Evolutionary conservation across 1,284 basidiomycete genomes (phyloP).

Genomic region (Singerocomus inundabilis): DNA sequence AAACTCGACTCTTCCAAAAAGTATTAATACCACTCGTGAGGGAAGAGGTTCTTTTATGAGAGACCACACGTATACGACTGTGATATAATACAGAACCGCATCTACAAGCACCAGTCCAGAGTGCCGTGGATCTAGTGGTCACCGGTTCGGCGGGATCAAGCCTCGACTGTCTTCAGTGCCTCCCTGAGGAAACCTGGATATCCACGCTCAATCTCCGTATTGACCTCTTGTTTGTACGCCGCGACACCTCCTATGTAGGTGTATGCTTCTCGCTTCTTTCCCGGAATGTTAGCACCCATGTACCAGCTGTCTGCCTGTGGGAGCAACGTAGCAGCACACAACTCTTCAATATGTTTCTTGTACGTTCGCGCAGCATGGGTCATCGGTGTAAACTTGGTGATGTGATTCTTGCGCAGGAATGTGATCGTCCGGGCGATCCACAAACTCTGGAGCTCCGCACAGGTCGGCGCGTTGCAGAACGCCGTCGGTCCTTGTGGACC

Average conservation of each 20-base stretch:
- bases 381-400: constrained; percentile 20
- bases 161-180: too few relatives aligned
- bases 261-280: constrained; percentile 14
- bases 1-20: too few relatives aligned
- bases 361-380: constrained; percentile 2
- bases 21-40: too few relatives aligned
- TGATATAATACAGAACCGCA: too few relatives aligned
- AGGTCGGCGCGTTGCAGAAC: constrained; percentile 16
- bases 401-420: constrained; percentile 5
- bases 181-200: too few relatives aligned
- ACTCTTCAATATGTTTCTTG: constrained; percentile 12
- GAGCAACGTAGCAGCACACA: constrained; percentile 3
- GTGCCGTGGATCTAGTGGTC: too few relatives aligned
- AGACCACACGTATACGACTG: too few relatives aligned
- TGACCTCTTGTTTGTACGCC: constrained; percentile 4
- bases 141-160: background rate
- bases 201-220: constrained; percentile 7
- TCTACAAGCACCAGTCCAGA: too few relatives aligned
- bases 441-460: constrained; percentile 6
- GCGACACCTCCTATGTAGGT: constrained; percentile 6
- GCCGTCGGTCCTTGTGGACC: constrained; percentile 19
- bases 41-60: too few relatives aligned
- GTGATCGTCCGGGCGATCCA: constrained; percentile 14
- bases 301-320: constrained; percentile 7
- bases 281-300: constrained; percentile 15